Base-by-base conservation (phyloP, 139 green algal species). In the Zygnema cylindricum region DNA sequence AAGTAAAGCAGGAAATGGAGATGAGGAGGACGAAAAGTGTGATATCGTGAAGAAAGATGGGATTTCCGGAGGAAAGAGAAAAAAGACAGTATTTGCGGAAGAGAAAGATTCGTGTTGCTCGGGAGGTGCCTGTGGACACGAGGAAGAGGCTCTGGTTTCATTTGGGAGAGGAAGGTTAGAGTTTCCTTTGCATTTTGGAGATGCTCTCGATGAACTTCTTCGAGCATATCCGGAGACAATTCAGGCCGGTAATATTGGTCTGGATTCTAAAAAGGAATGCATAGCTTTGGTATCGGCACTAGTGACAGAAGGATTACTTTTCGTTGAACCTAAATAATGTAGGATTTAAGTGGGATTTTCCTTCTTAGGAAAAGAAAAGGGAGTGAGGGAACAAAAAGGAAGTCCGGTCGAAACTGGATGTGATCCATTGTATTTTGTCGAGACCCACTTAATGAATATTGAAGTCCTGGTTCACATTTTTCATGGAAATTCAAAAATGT, bases 171-270 rank as follows among this genome's bases (percentile, higher is more conserved):
- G 82, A 0, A 22, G 82, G 40, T 30, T 87, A 23, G 55, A 79
- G 55, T 87, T 78, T 33, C 38, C 33, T 22, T 30, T 87, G 82
- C 23, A 87, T n/a, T 71, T 32, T 16, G 82, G 54, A 1, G 55
- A 78, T n/a, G 43, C 49, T 0, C 82, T 87, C 2, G 82, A 87
- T 1, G n/a, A 40, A 30, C 55, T 87, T 39, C 38, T 87, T 39
- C 36, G 23, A 1, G 43, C 82, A 30, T 81, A 87, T 55, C 43
- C 82, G 33, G 49, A 23, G 2, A 21, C 40, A 25, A 25, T 81
- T 11, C 33, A 2, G 39, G 55, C 32, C n/a, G 49, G 25, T 11
- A 55, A 32, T 55, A 40, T 87, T 22, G 57, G 0, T 49, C 54
- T 82, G 40, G 43, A 82, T 25, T 81, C 49, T 2, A 81, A 43